Percentiles rank a stretch among this genome's conserved stretches.
Evolutionary conservation across 345 rosid species (phyloP).

Genomic region (Zanthoxylum bungeanum): DNA sequence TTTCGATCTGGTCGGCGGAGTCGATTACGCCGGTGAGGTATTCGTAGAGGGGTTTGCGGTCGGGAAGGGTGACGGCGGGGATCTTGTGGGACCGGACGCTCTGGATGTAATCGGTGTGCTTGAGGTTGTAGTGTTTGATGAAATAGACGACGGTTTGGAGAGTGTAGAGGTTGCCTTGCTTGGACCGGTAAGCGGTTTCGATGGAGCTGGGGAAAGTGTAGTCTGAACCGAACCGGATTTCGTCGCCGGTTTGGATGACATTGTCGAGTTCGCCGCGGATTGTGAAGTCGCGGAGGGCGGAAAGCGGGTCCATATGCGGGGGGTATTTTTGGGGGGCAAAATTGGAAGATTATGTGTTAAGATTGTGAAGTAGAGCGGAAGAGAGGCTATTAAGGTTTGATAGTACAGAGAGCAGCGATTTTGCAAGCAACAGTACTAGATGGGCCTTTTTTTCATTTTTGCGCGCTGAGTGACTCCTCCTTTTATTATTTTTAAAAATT

Average conservation of each 20-base stretch:
- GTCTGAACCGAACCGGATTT: constrained; percentile 63
- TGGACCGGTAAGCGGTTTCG: constrained; percentile 83
- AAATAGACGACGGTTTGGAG: constrained; percentile 68
- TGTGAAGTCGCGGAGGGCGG: constrained; percentile 75
- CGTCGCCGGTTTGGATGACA: constrained; percentile 45
- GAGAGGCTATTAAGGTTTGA: no score
- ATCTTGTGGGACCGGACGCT: constrained; percentile 49
- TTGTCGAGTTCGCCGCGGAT: constrained; percentile 55
- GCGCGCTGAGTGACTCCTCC: no score
- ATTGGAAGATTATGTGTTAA: no score
- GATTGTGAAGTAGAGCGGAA: no score
- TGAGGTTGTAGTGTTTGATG: constrained; percentile 59
- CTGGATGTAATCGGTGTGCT: constrained; percentile 79
- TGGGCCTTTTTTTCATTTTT: no score
- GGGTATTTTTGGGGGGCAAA: no score
- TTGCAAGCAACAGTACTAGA: neutral
- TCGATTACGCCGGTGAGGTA: constrained; percentile 69
- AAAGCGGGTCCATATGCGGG: constrained; percentile 84
- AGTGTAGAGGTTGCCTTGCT: constrained; percentile 78
- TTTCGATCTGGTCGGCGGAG: constrained; percentile 55
- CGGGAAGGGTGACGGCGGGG: constrained; percentile 71
- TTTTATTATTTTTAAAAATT: no score
- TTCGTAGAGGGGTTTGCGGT: constrained; percentile 84
- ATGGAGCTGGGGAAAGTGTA: constrained; percentile 58
- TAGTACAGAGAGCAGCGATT: no score